Conservation (phyloP, 441 rosid genomes). For the Sinapis alba region DNA sequence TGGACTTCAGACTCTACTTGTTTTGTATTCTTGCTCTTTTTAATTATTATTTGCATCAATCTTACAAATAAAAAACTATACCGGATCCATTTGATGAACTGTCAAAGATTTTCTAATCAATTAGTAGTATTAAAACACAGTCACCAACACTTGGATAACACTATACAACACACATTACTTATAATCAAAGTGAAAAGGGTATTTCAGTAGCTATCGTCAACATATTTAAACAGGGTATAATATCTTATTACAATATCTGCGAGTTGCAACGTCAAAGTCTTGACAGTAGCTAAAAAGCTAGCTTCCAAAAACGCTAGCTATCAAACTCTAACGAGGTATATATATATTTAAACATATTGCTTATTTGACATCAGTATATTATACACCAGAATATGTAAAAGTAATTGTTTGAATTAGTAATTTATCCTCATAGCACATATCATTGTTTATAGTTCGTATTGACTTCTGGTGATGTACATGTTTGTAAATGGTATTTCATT, state of each 20-base stretch:
- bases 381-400: neutral
- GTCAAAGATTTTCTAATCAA: conserved; percentile 18
- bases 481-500: neutral
- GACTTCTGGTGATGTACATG: neutral
- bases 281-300: conserved; percentile 26
- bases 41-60: neutral
- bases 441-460: neutral
- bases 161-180: conserved; percentile 11
- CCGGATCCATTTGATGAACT: conserved; percentile 26
- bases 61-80: neutral
- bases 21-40: conserved; percentile 27
- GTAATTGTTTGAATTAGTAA: neutral
- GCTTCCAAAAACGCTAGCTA: conserved; percentile 14
- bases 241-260: conserved; percentile 21
- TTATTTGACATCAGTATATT: neutral
- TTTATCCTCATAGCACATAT: neutral
- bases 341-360: neutral
- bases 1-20: conserved; percentile 28
- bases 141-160: conserved; percentile 19
- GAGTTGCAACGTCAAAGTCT: conserved; percentile 35
- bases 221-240: conserved; percentile 1
- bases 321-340: neutral
- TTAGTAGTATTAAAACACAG: neutral
- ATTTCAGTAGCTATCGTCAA: conserved; percentile 14
- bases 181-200: conserved; percentile 18